Evolutionary conservation across 352 stramenopile genomes (phyloP).

Genomic region (Lagenidium giganteum): DNA sequence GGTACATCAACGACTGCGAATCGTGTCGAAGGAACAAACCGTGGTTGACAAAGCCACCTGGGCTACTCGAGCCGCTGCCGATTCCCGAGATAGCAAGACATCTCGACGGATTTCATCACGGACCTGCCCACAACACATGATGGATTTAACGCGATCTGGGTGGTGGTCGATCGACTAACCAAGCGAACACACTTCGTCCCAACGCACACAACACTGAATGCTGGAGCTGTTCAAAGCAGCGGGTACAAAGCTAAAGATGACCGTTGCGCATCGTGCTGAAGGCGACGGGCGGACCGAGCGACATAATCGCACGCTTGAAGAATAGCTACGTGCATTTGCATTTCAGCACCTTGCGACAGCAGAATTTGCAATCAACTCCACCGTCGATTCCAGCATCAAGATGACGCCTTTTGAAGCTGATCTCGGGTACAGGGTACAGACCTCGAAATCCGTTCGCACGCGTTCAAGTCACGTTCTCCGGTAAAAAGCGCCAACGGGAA

Average conservation of each 20-base stretch:
- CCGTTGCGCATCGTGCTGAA: too few relatives aligned
- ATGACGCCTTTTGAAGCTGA: slow-evolving; percentile 9
- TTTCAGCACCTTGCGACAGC: slow-evolving; percentile 6
- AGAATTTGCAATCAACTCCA: slow-evolving; percentile 13
- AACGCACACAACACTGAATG: neutral
- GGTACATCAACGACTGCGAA: slow-evolving; percentile 13
- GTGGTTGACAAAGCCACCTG: slow-evolving; percentile 5
- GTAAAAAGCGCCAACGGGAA: too few relatives aligned
- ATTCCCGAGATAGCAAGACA: slow-evolving; percentile 5
- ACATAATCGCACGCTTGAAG: slow-evolving; percentile 1
- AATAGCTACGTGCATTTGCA: slow-evolving; percentile 1
- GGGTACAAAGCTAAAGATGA: too few relatives aligned
- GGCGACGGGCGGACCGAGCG: slow-evolving; percentile 9
- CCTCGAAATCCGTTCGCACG: too few relatives aligned
- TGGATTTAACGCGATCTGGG: slow-evolving; percentile 3
- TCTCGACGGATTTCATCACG: slow-evolving; percentile 18
- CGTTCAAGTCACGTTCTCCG: too few relatives aligned
- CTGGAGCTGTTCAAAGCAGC: too few relatives aligned
- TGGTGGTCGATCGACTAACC: slow-evolving; percentile 7
- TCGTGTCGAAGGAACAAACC: slow-evolving; percentile 9
- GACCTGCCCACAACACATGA: slow-evolving; percentile 1
- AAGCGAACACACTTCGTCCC: slow-evolving; percentile 7
- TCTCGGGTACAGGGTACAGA: slow-evolving; percentile 7
- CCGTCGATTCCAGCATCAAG: neutral
- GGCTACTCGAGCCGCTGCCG: slow-evolving; percentile 10